Evolutionary conservation across 129 eudicot genomes (phyloP).

Genomic region (Arctium lappa): DNA sequence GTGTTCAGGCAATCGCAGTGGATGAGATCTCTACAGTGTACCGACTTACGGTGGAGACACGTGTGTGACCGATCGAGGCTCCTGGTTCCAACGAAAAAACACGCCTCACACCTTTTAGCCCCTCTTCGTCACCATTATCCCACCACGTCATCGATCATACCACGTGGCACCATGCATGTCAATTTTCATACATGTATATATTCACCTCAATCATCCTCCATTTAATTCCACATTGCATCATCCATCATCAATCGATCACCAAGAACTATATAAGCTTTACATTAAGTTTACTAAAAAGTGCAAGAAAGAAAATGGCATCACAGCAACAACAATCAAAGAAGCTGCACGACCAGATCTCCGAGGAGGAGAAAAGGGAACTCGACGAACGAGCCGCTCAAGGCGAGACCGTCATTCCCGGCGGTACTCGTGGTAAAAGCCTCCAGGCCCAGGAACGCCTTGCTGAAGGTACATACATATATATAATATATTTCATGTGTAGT

Average conservation of each 20-base stretch:
- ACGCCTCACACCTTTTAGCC: conserved; percentile 9
- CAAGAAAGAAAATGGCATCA: conserved; percentile 23
- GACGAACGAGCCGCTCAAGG: conserved; percentile 38
- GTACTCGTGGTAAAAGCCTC: conserved; percentile 29
- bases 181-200: neutral
- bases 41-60: conserved; percentile 6
- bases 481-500: too few relatives aligned
- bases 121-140: neutral
- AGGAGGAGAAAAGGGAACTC: conserved; percentile 29
- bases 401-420: conserved; percentile 29
- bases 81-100: neutral
- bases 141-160: conserved; percentile 18
- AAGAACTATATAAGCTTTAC: neutral
- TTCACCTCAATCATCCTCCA: neutral
- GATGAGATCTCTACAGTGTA: conserved; percentile 14
- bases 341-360: conserved; percentile 23
- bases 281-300: neutral
- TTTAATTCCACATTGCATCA: neutral
- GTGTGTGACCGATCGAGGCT: neutral
- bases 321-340: conserved; percentile 20
- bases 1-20: neutral
- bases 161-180: conserved; percentile 33
- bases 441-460: conserved; percentile 40
- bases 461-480: conserved; percentile 11
- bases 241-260: too few relatives aligned